Conservation (phyloP, 225 moss, liverwort and hornwort genomes). For the Physcomitrellopsis africana region DNA sequence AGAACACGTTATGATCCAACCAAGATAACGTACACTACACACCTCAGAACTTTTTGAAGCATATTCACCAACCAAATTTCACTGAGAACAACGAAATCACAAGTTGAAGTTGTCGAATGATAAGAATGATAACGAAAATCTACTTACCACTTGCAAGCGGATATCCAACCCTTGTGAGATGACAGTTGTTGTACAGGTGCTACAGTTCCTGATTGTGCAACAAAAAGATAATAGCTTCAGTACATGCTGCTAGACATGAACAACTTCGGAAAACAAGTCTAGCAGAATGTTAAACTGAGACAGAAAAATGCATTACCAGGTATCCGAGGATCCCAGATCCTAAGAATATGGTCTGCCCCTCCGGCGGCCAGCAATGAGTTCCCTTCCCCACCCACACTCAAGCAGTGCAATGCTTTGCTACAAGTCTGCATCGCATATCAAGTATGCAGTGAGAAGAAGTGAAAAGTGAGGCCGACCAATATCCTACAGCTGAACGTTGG, state of each 20-base stretch:
- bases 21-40: too few relatives aligned
- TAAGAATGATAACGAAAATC: too few relatives aligned
- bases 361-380: conserved; percentile 76
- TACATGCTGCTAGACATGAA: neutral
- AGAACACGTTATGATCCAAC: too few relatives aligned
- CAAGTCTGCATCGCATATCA: conserved; percentile 58
- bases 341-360: conserved; percentile 71
- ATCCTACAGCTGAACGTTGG: too few relatives aligned
- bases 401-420: conserved; percentile 82
- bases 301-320: conserved; percentile 43
- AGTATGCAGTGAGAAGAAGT: neutral
- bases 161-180: conserved; percentile 88
- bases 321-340: conserved; percentile 96
- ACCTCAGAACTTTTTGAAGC: too few relatives aligned
- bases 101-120: too few relatives aligned
- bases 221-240: neutral
- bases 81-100: too few relatives aligned
- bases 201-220: conserved; percentile 52
- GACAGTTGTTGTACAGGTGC: conserved; percentile 68
- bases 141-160: conserved; percentile 84
- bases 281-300: too few relatives aligned
- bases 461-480: too few relatives aligned
- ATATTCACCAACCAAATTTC: too few relatives aligned
- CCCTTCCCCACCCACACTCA: conserved; percentile 86
- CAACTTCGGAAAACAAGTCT: too few relatives aligned